phyloP scores from a whole-genome alignment of 495 filamentous ascomycete species.

The Gamarada debralockiae region DNA sequence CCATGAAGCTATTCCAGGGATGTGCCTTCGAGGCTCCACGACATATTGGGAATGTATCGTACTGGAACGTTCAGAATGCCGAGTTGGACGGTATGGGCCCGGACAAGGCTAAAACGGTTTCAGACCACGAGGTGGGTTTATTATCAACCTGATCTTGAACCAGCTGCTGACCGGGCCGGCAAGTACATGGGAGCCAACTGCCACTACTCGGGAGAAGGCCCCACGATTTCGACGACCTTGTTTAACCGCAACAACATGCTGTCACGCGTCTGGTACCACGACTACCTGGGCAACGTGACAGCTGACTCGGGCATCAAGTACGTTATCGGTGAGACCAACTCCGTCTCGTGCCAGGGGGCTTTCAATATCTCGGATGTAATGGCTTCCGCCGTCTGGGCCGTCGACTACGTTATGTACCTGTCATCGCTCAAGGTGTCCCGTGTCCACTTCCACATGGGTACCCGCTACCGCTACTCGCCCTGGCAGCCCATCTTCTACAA shows the following conservation, averaged over 20 bases:
- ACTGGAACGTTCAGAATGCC: slow-evolving; percentile 13
- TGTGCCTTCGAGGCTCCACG: slow-evolving; percentile 21
- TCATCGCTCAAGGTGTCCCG: slow-evolving; percentile 17
- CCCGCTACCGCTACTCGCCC: slow-evolving; percentile 19
- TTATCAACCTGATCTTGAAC: neutral
- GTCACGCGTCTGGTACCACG: slow-evolving; percentile 18
- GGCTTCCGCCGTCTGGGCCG: slow-evolving; percentile 19
- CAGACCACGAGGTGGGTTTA: slow-evolving; percentile 21
- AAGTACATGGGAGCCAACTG: slow-evolving; percentile 24
- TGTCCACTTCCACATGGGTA: slow-evolving; percentile 24
- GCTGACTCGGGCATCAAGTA: slow-evolving; percentile 12
- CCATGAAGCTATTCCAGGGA: slow-evolving; percentile 12
- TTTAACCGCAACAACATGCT: slow-evolving; percentile 14
- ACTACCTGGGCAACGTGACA: slow-evolving; percentile 14
- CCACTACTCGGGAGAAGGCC: neutral
- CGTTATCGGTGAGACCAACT: slow-evolving; percentile 28
- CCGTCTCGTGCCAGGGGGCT: slow-evolving; percentile 25
- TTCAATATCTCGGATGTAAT: slow-evolving; percentile 19
- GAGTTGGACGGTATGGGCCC: slow-evolving; percentile 8
- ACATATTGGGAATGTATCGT: neutral
- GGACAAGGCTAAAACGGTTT: slow-evolving; percentile 14
- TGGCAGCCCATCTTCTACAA: slow-evolving; percentile 22
- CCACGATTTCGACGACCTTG: slow-evolving; percentile 8
- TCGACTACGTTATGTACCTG: slow-evolving; percentile 23
- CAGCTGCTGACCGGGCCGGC: neutral